These are phyloP conservation scores for Pistacia vera DNA, from an alignment of 345 rosid genomes.

Conservation along the genomic window DNA sequence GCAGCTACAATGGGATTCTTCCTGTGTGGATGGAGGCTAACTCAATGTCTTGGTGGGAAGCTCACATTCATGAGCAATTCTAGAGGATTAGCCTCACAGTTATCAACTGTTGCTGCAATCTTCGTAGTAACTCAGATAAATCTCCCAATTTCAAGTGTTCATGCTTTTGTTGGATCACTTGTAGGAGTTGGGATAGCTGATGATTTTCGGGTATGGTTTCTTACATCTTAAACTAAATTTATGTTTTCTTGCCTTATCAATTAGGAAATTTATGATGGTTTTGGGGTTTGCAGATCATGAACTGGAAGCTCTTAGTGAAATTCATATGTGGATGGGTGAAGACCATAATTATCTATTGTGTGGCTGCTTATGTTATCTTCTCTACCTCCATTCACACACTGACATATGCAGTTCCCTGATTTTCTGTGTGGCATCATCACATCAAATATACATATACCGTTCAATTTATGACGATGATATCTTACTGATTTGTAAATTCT, in stretches of 20 bases:
- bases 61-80: slow-evolving; percentile 34
- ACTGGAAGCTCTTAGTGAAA: slow-evolving; percentile 32
- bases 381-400: slow-evolving; percentile 34
- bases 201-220: slow-evolving; percentile 21
- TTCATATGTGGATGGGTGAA: slow-evolving; percentile 32
- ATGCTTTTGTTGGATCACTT: slow-evolving; percentile 34
- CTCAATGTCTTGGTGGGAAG: slow-evolving; percentile 34
- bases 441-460: background rate
- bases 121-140: slow-evolving; percentile 21
- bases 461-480: background rate
- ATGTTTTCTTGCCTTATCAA: background rate
- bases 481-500: background rate
- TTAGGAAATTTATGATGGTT: background rate
- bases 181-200: slow-evolving; percentile 35
- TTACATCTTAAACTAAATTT: background rate
- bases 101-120: slow-evolving; percentile 31
- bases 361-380: slow-evolving; percentile 32
- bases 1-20: slow-evolving; percentile 32
- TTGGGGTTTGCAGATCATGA: slow-evolving; percentile 24
- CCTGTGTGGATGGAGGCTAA: slow-evolving; percentile 33
- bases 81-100: slow-evolving; percentile 31
- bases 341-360: slow-evolving; percentile 31
- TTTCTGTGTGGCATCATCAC: background rate
- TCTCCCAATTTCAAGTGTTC: slow-evolving; percentile 27
- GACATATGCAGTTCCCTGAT: slow-evolving; percentile 25